Evolutionary conservation across 2,329 filamentous ascomycete species (phyloP).

Genomic region (Thielaviopsis musarum): DNA sequence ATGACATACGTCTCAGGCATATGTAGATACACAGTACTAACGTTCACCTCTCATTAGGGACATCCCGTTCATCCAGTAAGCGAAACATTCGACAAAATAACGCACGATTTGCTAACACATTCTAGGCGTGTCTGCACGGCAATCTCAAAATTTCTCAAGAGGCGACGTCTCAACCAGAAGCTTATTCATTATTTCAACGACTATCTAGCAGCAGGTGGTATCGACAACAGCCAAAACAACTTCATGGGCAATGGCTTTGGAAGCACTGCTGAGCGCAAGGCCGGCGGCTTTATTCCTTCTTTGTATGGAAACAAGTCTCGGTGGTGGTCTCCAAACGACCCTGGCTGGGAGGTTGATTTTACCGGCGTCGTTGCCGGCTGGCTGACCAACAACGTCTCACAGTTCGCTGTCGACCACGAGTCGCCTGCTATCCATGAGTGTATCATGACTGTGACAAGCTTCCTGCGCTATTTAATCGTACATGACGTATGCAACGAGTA

Average conservation of each 20-base stretch:
- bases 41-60: constrained; percentile 20
- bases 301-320: constrained; percentile 42
- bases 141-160: constrained; percentile 20
- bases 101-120: background rate
- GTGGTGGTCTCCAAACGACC: constrained; percentile 23
- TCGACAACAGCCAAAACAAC: constrained; percentile 39
- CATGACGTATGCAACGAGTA: constrained; percentile 82
- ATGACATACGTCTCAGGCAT: too few relatives aligned
- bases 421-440: background rate
- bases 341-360: constrained; percentile 66
- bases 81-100: too few relatives aligned
- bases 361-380: constrained; percentile 60
- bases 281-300: constrained; percentile 33
- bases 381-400: constrained; percentile 37
- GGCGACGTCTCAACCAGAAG: constrained; percentile 52
- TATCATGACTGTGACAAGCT: constrained; percentile 55
- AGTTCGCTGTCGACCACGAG: constrained; percentile 12
- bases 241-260: constrained; percentile 39
- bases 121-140: constrained; percentile 4
- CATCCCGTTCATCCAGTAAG: constrained; percentile 39
- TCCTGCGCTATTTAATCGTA: constrained; percentile 70
- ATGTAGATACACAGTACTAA: constrained; percentile 14
- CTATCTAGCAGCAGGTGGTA: constrained; percentile 69
- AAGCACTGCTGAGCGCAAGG: constrained; percentile 32
- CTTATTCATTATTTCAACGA: constrained; percentile 53